These are phyloP conservation scores for Lunasporangiospora selenospora DNA, from an alignment of 192 early-diverging fungal species.

Conservation along the genomic window DNA sequence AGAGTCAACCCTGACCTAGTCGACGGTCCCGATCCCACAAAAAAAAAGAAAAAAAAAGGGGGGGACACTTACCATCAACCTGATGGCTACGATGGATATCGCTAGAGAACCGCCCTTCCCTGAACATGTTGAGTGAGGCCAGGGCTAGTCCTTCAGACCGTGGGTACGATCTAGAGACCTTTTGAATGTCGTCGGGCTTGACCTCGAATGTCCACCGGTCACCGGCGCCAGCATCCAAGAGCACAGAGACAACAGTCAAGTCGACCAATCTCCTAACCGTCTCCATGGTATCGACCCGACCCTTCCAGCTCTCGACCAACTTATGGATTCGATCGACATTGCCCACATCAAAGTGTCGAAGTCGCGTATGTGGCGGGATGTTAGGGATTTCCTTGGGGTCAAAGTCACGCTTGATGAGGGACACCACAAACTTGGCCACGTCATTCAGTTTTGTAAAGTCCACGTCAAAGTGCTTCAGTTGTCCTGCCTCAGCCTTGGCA, in stretches of 20 bases:
- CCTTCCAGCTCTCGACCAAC: constrained; percentile 55
- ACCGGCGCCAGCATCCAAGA: constrained; percentile 94
- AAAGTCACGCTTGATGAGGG: constrained; percentile 78
- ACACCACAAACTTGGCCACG: constrained; percentile 72
- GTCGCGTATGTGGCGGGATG: constrained; percentile 89
- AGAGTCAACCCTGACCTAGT: too few relatives aligned
- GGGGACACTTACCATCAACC: constrained; percentile 67
- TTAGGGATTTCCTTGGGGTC: constrained; percentile 49
- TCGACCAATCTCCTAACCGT: constrained; percentile 79
- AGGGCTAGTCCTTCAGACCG: constrained; percentile 89
- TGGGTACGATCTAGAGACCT: constrained; percentile 52
- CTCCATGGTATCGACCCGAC: constrained; percentile 50
- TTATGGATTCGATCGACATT: constrained; percentile 53
- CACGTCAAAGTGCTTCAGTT: constrained; percentile 77
- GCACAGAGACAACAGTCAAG: constrained; percentile 87
- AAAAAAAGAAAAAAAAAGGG: constrained; percentile 5
- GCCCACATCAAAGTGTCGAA: constrained; percentile 82
- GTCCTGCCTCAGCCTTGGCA: constrained; percentile 56
- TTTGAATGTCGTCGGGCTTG: constrained; percentile 44
- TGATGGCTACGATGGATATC: constrained; percentile 61
- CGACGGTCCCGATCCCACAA: too few relatives aligned
- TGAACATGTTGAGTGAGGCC: constrained; percentile 87
- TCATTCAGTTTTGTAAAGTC: constrained; percentile 64
- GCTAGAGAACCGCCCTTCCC: constrained; percentile 77
- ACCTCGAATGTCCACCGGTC: constrained; percentile 77